Conservation (phyloP, 2,329 filamentous ascomycete genomes). For the Coleophoma eucalyptorum region DNA sequence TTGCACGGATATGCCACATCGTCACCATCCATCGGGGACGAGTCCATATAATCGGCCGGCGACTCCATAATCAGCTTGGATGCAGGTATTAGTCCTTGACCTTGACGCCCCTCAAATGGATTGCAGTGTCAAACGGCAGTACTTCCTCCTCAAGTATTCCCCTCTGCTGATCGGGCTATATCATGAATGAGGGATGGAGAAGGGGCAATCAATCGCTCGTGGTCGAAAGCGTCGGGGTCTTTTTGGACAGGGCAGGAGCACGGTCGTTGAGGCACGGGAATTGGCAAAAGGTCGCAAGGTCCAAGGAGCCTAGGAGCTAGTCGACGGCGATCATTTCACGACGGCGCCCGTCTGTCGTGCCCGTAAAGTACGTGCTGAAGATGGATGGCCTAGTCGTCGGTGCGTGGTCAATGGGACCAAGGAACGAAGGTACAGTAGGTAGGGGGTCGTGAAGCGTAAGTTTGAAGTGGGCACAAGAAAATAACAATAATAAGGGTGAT, state of each 20-base stretch:
- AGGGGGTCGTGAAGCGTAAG: no score
- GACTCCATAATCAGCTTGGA: constrained; percentile 42
- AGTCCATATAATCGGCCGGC: constrained; percentile 47
- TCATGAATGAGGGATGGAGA: constrained; percentile 3
- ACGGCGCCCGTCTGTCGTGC: no score
- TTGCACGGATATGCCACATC: constrained; percentile 84
- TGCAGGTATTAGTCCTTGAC: not conserved
- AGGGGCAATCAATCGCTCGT: not conserved
- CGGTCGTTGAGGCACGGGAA: not conserved
- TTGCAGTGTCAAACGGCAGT: constrained; percentile 4
- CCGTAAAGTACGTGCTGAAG: constrained; percentile 13
- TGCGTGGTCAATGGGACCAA: not conserved
- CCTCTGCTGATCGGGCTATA: constrained; percentile 1
- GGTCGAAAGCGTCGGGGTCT: not conserved
- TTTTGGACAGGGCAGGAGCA: not conserved
- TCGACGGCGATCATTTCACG: not conserved
- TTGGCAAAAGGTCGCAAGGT: not conserved
- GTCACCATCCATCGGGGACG: constrained; percentile 58
- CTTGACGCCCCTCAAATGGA: no score
- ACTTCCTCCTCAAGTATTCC: constrained; percentile 19
- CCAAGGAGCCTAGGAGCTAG: constrained; percentile 1
- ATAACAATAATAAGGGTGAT: no score
- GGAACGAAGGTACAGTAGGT: no score
- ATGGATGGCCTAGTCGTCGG: constrained; percentile 3
- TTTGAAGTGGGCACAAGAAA: no score